Evolutionary conservation across 148 eudicot genomes (phyloP).

Genomic region (Cornus suecica): DNA sequence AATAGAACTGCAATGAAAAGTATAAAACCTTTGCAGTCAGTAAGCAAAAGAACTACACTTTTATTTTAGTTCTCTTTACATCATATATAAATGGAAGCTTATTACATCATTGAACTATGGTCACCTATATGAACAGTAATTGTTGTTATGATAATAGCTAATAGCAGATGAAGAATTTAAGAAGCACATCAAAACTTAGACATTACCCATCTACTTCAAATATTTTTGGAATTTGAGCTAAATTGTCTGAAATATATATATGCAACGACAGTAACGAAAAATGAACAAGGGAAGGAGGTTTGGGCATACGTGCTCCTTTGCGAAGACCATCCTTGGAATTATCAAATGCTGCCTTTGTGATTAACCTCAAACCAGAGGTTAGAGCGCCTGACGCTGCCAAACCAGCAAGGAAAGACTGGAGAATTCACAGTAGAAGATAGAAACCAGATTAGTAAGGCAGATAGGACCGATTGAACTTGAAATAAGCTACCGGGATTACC

Average conservation of each 20-base stretch:
- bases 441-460: background rate
- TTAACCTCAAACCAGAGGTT: constrained; percentile 50
- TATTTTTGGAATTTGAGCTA: background rate
- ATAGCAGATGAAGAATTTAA: background rate
- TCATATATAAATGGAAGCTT: background rate
- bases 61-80: background rate
- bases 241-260: background rate
- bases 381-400: constrained; percentile 58
- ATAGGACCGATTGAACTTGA: background rate
- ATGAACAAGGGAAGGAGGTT: background rate
- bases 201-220: background rate
- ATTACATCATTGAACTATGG: too few species aligned
- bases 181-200: too few species aligned
- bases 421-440: background rate
- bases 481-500: background rate
- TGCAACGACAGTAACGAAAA: background rate
- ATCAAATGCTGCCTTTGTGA: constrained; percentile 54
- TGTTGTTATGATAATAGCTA: too few species aligned
- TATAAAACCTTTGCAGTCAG: background rate
- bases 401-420: constrained; percentile 55
- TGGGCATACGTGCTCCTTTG: constrained; percentile 49
- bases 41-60: background rate
- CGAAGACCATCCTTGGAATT: constrained; percentile 45
- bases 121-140: too few species aligned
- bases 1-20: constrained; percentile 41